Evolutionary conservation across 2,329 filamentous ascomycete species (phyloP), one percentile per base, ranked within the genome.

Genomic region (Trichoderma simmonsii): DNA sequence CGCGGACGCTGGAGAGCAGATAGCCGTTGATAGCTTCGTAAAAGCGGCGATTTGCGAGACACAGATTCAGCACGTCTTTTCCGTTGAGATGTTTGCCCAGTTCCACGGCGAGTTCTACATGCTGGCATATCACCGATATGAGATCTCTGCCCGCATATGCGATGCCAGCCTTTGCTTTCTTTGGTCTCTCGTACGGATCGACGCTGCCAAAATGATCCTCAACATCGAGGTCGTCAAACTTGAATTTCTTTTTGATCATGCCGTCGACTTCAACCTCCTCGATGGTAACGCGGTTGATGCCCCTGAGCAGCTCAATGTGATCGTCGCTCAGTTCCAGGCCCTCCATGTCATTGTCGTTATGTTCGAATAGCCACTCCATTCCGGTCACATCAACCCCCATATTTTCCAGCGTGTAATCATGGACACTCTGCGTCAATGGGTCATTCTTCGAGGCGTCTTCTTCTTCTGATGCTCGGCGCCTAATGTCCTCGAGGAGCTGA

Each of bases 21-120:
- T 90, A 84, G 66, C 83, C 82, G 77, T 91, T 87, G 76, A 93
- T 79, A 32, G 89, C 83, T 62, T 82, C 79, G 77, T 93, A 87
- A 77, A 93, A 91, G 43, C 86, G 83, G 70, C 84, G 87, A 78
- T 88, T 92, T 75, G 89, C 87, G 74, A 86, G 83, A 82, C 92
- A 93, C 39, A 94, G 84, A 59, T 83, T 86, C 72, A 94, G 78
- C 7, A 94, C 82, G 68, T 91, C 89, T 15, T 81, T 77, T 0
- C 88, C 80, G 8, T 80, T 78, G 24, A 93, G 84, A 72, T 87
- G 83, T 74, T 85, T 84, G 72, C 86, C 85, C 8, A 93, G 76
- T 63, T 86, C 82, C 61, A 90, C 82, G 59, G 86, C 80, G 4
- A 93, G 80, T 68, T 90, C 87, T 5, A 85, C 79, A 74, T 82